Base-by-base conservation (phyloP, 371 early-diverging fungal species). In the Thermomucor indicae-seudaticae region DNA sequence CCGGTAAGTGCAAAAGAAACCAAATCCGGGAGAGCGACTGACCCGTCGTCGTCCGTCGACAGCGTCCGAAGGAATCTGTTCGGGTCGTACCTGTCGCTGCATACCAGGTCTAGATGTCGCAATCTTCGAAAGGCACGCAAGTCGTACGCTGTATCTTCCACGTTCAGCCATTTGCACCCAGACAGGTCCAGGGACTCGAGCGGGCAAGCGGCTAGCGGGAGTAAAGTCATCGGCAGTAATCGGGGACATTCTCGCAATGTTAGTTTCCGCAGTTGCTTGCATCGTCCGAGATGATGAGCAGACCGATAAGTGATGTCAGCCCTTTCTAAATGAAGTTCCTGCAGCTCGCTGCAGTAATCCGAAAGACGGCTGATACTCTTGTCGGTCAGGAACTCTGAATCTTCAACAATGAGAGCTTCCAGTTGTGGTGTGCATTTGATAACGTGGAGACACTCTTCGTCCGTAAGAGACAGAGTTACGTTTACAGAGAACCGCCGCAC, bases 101-200 rank as follows among this genome's bases (percentile, higher is more conserved):
- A 68, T 2, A 75, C 53, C n/a, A 75, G 58, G 27, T 64, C 66
- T 1, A 75, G 58, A 25, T 63, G 58, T 14, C 55, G 62, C 29
- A 75, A 46, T 16, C 50, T 20, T 3, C 44, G 31, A 23, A 75
- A 58, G 1, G 53, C 53, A 5, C 58, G 39, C 0, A 75, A 30
- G 32, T 75, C 75, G 42, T 53, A 46, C 0, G 72, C 72, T n/a
- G 75, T 75, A n/a, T 75, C 67, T 25, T 46, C 50, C 10, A 54
- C 64, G 30, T 58, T 61, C 14, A 75, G 54, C 71, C 75, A 75
- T 42, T 60, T 61, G 32, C 67, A 69, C 4, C 67, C 67, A 23
- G 65, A 57, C 23, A 75, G 31, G 35, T 71, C 70, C 24, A 75
- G 50, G 24, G 56, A 55, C 31, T 66, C 67, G 10, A 75, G 54